A percentile compares a stretch with the other conserved stretches of the same genome.
Evolutionary conservation across 306 rosid genomes (phyloP).

Genomic region (Lotus japonicus): DNA sequence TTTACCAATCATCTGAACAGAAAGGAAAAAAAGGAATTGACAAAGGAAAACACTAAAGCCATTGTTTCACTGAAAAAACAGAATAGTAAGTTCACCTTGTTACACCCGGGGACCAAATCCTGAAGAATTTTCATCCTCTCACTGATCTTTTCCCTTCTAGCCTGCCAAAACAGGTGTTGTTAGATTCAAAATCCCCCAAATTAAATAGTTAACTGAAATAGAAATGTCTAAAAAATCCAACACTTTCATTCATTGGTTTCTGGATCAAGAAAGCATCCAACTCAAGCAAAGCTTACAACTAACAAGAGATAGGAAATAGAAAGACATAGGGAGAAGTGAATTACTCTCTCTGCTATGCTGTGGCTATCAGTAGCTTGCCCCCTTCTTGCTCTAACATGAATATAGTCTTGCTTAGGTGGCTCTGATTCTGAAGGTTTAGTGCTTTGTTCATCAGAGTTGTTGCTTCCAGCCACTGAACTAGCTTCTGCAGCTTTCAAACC

Average conservation of each 20-base stretch:
- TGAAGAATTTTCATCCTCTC: slow-evolving; percentile 72
- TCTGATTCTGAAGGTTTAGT: slow-evolving; percentile 53
- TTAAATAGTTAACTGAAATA: neutral
- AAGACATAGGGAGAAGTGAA: slow-evolving; percentile 8
- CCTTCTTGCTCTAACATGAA: slow-evolving; percentile 91
- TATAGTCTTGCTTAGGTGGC: slow-evolving; percentile 75
- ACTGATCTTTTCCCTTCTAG: slow-evolving; percentile 83
- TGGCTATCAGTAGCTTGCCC: slow-evolving; percentile 98
- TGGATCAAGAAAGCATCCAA: neutral
- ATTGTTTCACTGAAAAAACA: neutral
- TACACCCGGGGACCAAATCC: slow-evolving; percentile 82
- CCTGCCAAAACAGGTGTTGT: slow-evolving; percentile 43
- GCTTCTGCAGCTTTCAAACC: slow-evolving; percentile 43
- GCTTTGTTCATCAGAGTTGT: slow-evolving; percentile 41
- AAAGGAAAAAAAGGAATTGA: neutral
- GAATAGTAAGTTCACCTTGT: slow-evolving; percentile 46
- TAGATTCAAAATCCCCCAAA: neutral
- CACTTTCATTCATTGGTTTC: neutral
- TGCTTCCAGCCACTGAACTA: slow-evolving; percentile 47
- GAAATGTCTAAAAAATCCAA: neutral
- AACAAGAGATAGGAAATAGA: neutral
- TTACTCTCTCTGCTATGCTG: slow-evolving; percentile 91
- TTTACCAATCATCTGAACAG: slow-evolving; percentile 72
- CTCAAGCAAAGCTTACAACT: neutral
- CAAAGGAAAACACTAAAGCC: neutral